These are phyloP conservation scores for Populus pruinosa DNA, from an alignment of 345 rosid genomes.

Conservation along the genomic window DNA sequence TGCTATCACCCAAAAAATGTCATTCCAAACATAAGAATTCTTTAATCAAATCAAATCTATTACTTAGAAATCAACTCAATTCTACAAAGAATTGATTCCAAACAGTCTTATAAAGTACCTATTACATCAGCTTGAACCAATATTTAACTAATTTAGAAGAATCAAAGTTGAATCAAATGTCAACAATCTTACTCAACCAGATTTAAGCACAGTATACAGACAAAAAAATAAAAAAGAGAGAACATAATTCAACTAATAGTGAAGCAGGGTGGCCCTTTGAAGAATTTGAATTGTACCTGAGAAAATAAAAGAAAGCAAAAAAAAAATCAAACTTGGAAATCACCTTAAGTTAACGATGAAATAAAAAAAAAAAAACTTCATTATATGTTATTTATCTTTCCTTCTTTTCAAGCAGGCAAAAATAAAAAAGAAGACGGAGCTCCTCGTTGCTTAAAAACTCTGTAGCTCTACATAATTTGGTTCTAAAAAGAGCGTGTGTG, in stretches of 20 bases:
- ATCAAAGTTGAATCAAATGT: not conserved
- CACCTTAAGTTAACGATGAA: not conserved
- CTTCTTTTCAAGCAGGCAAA: not conserved
- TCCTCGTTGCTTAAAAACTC: not conserved
- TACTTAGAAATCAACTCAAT: too few relatives aligned
- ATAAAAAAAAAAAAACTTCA: too few relatives aligned
- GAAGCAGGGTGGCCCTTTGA: not conserved
- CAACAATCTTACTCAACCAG: not conserved
- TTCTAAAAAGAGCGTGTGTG: not conserved
- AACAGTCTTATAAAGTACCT: not conserved
- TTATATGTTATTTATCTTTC: not conserved
- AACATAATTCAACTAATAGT: not conserved
- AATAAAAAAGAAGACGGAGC: not conserved
- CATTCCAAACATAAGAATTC: too few relatives aligned
- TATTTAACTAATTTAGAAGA: not conserved
- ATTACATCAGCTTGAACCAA: not conserved
- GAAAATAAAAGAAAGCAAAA: not conserved
- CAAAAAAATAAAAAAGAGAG: not conserved
- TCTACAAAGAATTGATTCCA: too few relatives aligned
- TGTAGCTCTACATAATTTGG: not conserved
- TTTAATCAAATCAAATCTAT: too few relatives aligned
- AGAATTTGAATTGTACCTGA: not conserved
- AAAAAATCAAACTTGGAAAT: not conserved
- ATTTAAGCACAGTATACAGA: not conserved
- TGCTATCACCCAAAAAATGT: too few relatives aligned